phyloP scores from a whole-genome alignment of 2,329 filamentous ascomycete genomes.

The Venturia asperata region DNA sequence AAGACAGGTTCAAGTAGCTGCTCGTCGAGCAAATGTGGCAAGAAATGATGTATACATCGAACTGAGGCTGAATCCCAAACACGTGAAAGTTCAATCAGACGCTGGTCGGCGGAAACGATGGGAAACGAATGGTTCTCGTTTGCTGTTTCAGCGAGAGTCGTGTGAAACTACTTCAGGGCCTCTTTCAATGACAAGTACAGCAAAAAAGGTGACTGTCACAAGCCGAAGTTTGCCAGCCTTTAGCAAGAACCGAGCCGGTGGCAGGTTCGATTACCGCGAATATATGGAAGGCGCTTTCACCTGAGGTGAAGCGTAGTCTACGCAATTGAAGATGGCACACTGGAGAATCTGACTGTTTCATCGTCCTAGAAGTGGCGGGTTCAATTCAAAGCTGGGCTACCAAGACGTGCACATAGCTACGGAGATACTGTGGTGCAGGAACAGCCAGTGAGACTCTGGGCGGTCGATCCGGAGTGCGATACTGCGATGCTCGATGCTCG shows the following conservation, averaged over 20 bases:
- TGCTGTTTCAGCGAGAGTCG: background rate
- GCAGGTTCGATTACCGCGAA: background rate
- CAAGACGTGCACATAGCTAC: no score
- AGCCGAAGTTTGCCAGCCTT: background rate
- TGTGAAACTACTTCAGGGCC: background rate
- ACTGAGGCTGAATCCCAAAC: background rate
- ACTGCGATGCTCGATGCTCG: no score
- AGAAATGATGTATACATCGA: background rate
- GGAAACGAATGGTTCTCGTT: background rate
- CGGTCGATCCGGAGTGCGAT: no score
- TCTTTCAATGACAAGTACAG: background rate
- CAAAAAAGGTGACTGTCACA: slow-evolving; percentile 11
- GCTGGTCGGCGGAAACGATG: slow-evolving; percentile 8
- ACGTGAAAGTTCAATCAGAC: background rate
- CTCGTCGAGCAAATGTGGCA: background rate
- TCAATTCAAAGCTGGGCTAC: no score
- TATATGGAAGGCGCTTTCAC: background rate
- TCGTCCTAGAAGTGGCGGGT: no score
- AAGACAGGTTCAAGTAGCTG: background rate
- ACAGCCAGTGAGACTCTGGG: no score
- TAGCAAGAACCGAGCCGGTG: background rate
- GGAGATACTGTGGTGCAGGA: no score
- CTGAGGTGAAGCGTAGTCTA: no score
- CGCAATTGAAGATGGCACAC: no score
- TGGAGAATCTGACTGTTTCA: no score